A percentile compares a stretch with the other conserved stretches of the same genome.
phyloP scores from a whole-genome alignment of 2,329 filamentous ascomycete genomes.

The Aspergillus felis region DNA sequence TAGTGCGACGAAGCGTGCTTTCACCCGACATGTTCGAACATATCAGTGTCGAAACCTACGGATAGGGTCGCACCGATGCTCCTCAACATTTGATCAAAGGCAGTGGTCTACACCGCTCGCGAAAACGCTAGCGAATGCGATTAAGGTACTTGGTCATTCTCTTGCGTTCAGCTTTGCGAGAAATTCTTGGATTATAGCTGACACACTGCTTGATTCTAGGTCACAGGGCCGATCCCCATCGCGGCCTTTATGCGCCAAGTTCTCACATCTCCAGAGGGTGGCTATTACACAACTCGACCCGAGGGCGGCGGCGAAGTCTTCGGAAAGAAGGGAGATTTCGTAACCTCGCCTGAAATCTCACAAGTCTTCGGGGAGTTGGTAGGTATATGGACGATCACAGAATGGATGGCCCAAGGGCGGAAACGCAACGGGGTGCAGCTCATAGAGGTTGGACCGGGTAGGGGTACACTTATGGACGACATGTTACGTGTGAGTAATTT shows the following conservation, averaged over 20 bases:
- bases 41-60: slow-evolving; percentile 14
- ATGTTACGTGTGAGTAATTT: slow-evolving; percentile 70
- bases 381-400: slow-evolving; percentile 89
- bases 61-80: slow-evolving; percentile 25
- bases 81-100: slow-evolving; percentile 42
- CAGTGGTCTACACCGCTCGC: slow-evolving; percentile 92
- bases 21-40: slow-evolving; percentile 22
- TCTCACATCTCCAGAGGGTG: slow-evolving; percentile 81
- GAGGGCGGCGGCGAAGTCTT: slow-evolving; percentile 75
- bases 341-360: slow-evolving; percentile 95
- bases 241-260: slow-evolving; percentile 99
- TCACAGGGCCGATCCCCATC: slow-evolving; percentile 85
- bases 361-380: slow-evolving; percentile 94
- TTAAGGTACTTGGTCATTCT: slow-evolving; percentile 57
- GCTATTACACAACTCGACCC: slow-evolving; percentile 83
- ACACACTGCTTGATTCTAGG: slow-evolving; percentile 46
- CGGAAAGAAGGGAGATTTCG: slow-evolving; percentile 88
- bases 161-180: not conserved
- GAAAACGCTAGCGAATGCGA: slow-evolving; percentile 79
- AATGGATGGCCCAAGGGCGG: slow-evolving; percentile 90
- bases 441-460: slow-evolving; percentile 89
- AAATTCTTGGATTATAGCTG: not conserved
- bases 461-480: slow-evolving; percentile 96
- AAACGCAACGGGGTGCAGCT: slow-evolving; percentile 73
- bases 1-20: slow-evolving; percentile 24